Conservation (phyloP, 129 eudicot species). For the Pittosporum tobira region DNA sequence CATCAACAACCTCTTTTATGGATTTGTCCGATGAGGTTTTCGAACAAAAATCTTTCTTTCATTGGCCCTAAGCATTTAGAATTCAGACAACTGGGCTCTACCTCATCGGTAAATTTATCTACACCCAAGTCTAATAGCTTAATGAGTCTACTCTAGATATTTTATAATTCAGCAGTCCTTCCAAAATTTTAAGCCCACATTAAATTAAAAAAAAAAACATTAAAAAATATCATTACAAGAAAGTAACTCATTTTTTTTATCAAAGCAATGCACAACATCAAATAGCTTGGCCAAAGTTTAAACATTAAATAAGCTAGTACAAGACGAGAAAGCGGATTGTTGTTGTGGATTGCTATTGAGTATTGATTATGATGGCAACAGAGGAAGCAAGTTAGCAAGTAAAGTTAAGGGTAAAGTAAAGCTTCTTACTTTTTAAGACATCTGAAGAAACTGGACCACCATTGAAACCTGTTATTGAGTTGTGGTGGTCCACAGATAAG, state of each 20-base stretch:
- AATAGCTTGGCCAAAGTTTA: not conserved
- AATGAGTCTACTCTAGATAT: not conserved
- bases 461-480: constrained; percentile 2
- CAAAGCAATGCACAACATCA: not conserved
- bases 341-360: too few species aligned
- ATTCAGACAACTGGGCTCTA: constrained; percentile 22
- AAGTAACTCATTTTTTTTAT: not conserved
- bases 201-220: too few species aligned
- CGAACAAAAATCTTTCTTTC: constrained; percentile 54
- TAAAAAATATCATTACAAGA: too few species aligned
- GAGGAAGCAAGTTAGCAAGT: not conserved
- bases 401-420: constrained; percentile 12
- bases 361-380: not conserved
- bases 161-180: too few species aligned
- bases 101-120: constrained; percentile 72
- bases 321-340: too few species aligned
- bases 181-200: too few species aligned
- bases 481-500: constrained; percentile 17
- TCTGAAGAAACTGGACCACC: constrained; percentile 29
- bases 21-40: constrained; percentile 25
- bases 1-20: constrained; percentile 26
- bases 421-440: constrained; percentile 67
- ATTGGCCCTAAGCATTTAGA: constrained; percentile 48
- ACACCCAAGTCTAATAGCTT: constrained; percentile 12
- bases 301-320: not conserved